A percentile compares a stretch with the other conserved stretches of the same genome.
Evolutionary conservation across 148 eudicot genomes (phyloP).

Genomic region (Pharnaceum exiguum): DNA sequence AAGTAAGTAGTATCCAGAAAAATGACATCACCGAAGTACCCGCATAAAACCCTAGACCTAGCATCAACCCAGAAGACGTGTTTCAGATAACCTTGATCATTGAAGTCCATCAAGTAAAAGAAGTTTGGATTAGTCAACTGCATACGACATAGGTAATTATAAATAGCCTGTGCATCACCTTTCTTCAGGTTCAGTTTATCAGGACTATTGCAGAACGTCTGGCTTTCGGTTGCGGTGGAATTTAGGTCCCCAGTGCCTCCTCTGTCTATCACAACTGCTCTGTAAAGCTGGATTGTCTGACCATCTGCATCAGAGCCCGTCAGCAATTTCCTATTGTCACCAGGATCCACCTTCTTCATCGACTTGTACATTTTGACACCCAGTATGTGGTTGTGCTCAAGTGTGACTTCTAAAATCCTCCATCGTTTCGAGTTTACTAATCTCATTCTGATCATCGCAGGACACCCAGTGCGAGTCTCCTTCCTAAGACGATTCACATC

Average conservation of each 20-base stretch:
- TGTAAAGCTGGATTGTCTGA: conserved; percentile 49
- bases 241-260: conserved; percentile 29
- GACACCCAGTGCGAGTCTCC: conserved; percentile 84
- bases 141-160: conserved; percentile 72
- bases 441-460: conserved; percentile 69
- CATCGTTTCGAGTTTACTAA: conserved; percentile 62
- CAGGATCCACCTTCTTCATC: conserved; percentile 30
- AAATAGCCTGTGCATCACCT: conserved; percentile 66
- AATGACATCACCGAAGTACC: conserved; percentile 65
- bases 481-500: conserved; percentile 60
- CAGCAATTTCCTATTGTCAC: conserved; percentile 34
- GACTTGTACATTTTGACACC: conserved; percentile 47
- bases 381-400: conserved; percentile 63
- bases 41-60: conserved; percentile 54
- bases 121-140: conserved; percentile 68
- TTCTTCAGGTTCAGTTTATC: conserved; percentile 49
- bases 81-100: conserved; percentile 49
- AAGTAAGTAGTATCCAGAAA: conserved; percentile 57
- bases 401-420: conserved; percentile 60
- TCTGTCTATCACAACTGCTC: conserved; percentile 62
- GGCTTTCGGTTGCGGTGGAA: conserved; percentile 27
- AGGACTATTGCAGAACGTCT: conserved; percentile 29
- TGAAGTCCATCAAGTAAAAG: conserved; percentile 67
- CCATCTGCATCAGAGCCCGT: conserved; percentile 35
- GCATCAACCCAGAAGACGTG: conserved; percentile 78